Evolutionary conservation across 2,329 filamentous ascomycete genomes (phyloP).

Genomic region (Rhynchosporium graminicola): DNA sequence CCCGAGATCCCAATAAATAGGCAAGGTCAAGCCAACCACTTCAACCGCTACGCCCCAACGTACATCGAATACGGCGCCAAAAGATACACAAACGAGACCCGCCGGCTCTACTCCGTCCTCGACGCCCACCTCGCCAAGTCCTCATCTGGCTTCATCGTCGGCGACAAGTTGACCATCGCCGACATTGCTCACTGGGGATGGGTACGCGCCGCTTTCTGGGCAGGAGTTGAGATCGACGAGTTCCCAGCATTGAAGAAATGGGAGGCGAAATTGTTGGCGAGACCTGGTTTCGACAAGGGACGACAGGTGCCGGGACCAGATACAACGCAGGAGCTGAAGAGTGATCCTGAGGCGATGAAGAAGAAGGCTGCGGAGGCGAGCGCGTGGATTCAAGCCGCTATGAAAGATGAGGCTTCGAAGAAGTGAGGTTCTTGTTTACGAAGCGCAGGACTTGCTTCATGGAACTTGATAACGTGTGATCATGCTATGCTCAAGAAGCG

Average conservation of each 20-base stretch:
- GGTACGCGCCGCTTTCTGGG: conserved; percentile 40
- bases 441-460: too few species aligned
- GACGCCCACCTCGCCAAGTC: conserved; percentile 67
- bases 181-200: conserved; percentile 76
- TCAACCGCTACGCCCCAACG: conserved; percentile 78
- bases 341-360: conserved; percentile 55
- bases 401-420: conserved; percentile 47
- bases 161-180: conserved; percentile 70
- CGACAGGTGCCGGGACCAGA: conserved; percentile 69
- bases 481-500: too few species aligned
- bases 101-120: conserved; percentile 77
- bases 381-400: conserved; percentile 68
- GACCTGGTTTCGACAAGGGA: conserved; percentile 75
- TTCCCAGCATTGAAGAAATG: conserved; percentile 78
- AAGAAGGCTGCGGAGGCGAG: conserved; percentile 53
- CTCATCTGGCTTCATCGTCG: conserved; percentile 60
- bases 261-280: conserved; percentile 68
- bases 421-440: neutral
- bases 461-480: too few species aligned
- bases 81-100: conserved; percentile 80
- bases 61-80: conserved; percentile 81
- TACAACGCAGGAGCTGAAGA: conserved; percentile 54
- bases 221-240: conserved; percentile 68
- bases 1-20: too few species aligned
- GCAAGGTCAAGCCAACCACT: conserved; percentile 76